These are phyloP conservation scores for Eurotiales sp. DNA, from an alignment of 2,329 filamentous ascomycete species.

Conservation along the genomic window DNA sequence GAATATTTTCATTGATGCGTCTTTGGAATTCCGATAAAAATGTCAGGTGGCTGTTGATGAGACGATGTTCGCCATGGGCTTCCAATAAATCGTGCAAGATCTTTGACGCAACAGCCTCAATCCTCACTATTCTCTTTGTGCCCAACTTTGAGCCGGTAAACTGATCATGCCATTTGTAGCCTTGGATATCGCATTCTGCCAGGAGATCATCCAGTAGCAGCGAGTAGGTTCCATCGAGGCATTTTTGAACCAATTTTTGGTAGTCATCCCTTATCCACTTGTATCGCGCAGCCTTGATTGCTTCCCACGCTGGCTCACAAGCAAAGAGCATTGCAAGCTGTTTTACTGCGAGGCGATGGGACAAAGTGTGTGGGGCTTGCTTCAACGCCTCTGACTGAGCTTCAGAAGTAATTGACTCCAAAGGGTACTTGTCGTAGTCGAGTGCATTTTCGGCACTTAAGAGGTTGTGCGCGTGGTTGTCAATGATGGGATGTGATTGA, in stretches of 20 bases:
- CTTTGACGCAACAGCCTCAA: slow-evolving; percentile 67
- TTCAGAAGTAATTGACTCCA: slow-evolving; percentile 67
- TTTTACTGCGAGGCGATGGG: slow-evolving; percentile 66
- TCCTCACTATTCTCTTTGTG: slow-evolving; percentile 71
- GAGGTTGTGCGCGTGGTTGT: slow-evolving; percentile 48
- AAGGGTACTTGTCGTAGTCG: slow-evolving; percentile 39
- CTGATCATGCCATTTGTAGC: slow-evolving; percentile 61
- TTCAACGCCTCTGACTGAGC: slow-evolving; percentile 65
- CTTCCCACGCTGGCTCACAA: slow-evolving; percentile 61
- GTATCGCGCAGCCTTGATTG: slow-evolving; percentile 49
- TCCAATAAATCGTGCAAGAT: slow-evolving; percentile 51
- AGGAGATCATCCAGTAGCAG: slow-evolving; percentile 78
- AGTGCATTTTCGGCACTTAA: slow-evolving; percentile 30
- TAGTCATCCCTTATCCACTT: slow-evolving; percentile 49
- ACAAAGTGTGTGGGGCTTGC: slow-evolving; percentile 59
- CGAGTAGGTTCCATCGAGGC: slow-evolving; percentile 68
- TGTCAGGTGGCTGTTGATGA: slow-evolving; percentile 23
- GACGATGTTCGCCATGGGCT: not conserved
- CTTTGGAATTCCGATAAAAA: slow-evolving; percentile 33
- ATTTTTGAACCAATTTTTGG: slow-evolving; percentile 58
- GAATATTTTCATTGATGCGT: slow-evolving; percentile 55
- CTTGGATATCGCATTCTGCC: slow-evolving; percentile 53
- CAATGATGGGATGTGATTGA: slow-evolving; percentile 41
- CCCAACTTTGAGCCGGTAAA: slow-evolving; percentile 54
- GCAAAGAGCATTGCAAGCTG: slow-evolving; percentile 64